Percentiles rank a stretch among this genome's conserved stretches.
Evolutionary conservation across 2,329 filamentous ascomycete species (phyloP).

Genomic region (Aureobasidium sp.): DNA sequence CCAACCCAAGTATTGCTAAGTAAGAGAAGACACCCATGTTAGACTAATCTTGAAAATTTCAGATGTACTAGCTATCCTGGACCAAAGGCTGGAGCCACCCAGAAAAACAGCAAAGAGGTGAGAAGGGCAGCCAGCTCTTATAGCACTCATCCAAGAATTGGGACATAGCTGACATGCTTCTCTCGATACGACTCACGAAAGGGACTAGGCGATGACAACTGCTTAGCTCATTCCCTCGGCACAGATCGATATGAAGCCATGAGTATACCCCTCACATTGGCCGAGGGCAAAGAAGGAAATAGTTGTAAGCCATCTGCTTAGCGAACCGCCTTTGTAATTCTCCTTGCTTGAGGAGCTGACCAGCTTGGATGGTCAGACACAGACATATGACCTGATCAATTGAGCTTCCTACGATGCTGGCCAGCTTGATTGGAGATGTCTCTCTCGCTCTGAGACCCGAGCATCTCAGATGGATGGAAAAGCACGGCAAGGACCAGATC

Average conservation of each 20-base stretch:
- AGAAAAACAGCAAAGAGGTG: not conserved
- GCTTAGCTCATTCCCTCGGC: not conserved
- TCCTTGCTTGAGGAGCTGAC: not conserved
- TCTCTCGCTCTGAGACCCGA: not conserved
- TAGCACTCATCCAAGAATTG: not conserved
- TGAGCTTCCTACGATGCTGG: not conserved
- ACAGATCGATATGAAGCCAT: not conserved
- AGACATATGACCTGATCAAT: not conserved
- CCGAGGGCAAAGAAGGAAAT: not conserved
- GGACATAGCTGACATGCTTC: not conserved
- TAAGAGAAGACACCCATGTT: not conserved
- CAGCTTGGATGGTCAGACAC: not conserved
- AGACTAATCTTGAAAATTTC: not conserved
- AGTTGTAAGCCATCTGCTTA: not conserved
- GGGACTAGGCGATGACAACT: not conserved
- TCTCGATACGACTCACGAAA: not conserved
- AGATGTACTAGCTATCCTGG: not conserved
- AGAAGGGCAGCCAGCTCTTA: not conserved
- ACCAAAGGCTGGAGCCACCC: not conserved
- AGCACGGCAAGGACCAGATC: not conserved
- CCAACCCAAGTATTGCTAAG: not conserved
- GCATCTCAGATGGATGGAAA: not conserved
- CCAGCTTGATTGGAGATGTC: not conserved
- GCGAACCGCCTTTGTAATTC: not conserved
- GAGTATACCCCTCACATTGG: constrained; percentile 9